Conservation (phyloP, 768 basidiomycete genomes). For the Russula griseocarnosa region DNA sequence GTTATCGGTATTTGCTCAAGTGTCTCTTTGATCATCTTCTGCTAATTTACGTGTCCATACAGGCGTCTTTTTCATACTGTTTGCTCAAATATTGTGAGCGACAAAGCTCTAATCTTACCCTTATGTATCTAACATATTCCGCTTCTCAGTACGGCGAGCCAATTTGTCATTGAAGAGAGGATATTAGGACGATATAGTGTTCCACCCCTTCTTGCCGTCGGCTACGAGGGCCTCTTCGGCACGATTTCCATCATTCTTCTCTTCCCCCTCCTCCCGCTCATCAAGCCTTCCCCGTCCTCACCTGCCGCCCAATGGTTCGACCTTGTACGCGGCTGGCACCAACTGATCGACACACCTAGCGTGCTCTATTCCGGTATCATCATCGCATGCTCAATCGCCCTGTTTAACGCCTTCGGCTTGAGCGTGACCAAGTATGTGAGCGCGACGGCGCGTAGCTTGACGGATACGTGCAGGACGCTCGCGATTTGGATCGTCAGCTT, state of each 20-base stretch:
- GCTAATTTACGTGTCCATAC: conserved; percentile 24
- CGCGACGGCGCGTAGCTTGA: conserved; percentile 86
- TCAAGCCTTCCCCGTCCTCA: conserved; percentile 58
- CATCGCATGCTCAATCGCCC: conserved; percentile 49
- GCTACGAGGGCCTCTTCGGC: conserved; percentile 92
- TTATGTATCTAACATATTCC: conserved; percentile 8
- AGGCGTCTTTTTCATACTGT: conserved; percentile 89
- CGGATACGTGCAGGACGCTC: conserved; percentile 93
- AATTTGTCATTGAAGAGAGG: conserved; percentile 96
- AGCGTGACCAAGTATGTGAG: conserved; percentile 91
- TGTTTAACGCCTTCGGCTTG: conserved; percentile 72
- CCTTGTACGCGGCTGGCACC: conserved; percentile 81
- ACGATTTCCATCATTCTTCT: conserved; percentile 69
- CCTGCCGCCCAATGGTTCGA: conserved; percentile 71
- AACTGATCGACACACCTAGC: conserved; percentile 74
- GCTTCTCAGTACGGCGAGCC: conserved; percentile 68
- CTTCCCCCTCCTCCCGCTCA: conserved; percentile 78
- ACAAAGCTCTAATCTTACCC: conserved; percentile 21
- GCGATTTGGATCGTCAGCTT: conserved; percentile 93
- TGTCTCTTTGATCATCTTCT: conserved; percentile 23
- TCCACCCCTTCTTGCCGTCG: conserved; percentile 87
- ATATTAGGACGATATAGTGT: conserved; percentile 87
- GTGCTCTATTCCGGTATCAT: conserved; percentile 46
- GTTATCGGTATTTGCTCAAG: conserved; percentile 56
- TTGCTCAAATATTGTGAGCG: conserved; percentile 90